Base-by-base conservation (phyloP, 768 basidiomycete genomes). In the Fomitopsis serialis region DNA sequence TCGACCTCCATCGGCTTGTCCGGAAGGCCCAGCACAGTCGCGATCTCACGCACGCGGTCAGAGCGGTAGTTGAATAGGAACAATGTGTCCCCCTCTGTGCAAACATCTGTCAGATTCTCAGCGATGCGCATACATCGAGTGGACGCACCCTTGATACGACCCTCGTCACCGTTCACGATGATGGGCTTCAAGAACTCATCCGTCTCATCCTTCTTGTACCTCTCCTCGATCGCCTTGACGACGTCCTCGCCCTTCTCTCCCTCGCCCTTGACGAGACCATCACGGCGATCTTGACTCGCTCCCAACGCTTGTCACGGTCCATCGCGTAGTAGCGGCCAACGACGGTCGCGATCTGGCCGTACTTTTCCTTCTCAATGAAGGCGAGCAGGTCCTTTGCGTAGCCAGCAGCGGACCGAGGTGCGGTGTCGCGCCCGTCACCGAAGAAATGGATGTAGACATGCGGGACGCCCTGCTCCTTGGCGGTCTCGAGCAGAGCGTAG, bases 31-130 rank as follows among this genome's bases (percentile, higher is more conserved):
- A 97, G 79, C 8, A 98, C 82, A 25, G 79, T 72, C n/a, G 74
- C 78, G 56, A 97, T 86, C 71, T 98, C 94, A 45, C 94, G 84
- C 89, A 98, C 92, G 50, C 95, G 86, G 68, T 98, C 94, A 0
- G 94, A 95, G 56, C 95, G 86, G 70, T 98, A 97, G 75, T 98
- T 98, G 84, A 96, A 98, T 74, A 90, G 84, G 80, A 96, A 97
- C 3, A 98, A 65, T 0, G 93, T 95, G 69, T 97, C 94, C 42
- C 74, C 78, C 53, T 92, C 92, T 92, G 58, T 8, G 34, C 6
- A 37, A 7, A 7, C 13, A 50, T n/a, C 27, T 8, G 35, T 34
- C 4, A 45, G 37, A 46, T 17, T 11, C 22, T 50, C 19, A 21
- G 23, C 9, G n/a, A 27, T 8, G 11, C 3, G 6, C 2, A 3